Evolutionary conservation across 257 asterid genomes (phyloP).

Genomic region (Ehretia macrophylla): DNA sequence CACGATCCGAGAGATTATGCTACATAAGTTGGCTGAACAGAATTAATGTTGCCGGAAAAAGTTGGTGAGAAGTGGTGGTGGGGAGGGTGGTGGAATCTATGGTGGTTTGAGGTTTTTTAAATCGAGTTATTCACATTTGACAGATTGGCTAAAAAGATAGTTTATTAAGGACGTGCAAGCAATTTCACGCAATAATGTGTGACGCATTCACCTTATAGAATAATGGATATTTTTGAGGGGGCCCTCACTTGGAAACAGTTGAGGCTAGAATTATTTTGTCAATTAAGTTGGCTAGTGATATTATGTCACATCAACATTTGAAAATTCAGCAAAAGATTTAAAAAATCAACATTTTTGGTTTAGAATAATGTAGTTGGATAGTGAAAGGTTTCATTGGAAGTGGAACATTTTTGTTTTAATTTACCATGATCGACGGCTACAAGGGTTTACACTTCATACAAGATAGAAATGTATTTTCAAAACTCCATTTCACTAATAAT

Average conservation of each 20-base stretch:
- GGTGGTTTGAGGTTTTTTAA: constrained; percentile 30
- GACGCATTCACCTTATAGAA: constrained; percentile 18
- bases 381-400: no score
- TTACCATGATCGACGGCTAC: background rate
- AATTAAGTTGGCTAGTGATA: constrained; percentile 17
- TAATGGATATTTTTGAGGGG: constrained; percentile 18
- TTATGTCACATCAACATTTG: constrained; percentile 23
- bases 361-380: no score
- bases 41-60: constrained; percentile 32
- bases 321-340: background rate
- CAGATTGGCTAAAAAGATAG: constrained; percentile 55
- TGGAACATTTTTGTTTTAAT: no score
- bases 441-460: no score
- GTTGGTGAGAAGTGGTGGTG: constrained; percentile 28
- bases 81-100: constrained; percentile 28
- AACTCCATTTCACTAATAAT: no score
- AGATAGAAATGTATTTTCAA: no score
- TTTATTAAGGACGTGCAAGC: constrained; percentile 73
- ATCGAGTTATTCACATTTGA: constrained; percentile 41
- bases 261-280: constrained; percentile 6
- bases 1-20: no score
- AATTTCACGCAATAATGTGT: constrained; percentile 40
- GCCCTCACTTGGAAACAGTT: constrained; percentile 16
- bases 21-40: constrained; percentile 10
- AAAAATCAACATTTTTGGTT: no score